Base-by-base conservation (phyloP, 2,329 filamentous ascomycete species). In the Colletotrichum sublineola region DNA sequence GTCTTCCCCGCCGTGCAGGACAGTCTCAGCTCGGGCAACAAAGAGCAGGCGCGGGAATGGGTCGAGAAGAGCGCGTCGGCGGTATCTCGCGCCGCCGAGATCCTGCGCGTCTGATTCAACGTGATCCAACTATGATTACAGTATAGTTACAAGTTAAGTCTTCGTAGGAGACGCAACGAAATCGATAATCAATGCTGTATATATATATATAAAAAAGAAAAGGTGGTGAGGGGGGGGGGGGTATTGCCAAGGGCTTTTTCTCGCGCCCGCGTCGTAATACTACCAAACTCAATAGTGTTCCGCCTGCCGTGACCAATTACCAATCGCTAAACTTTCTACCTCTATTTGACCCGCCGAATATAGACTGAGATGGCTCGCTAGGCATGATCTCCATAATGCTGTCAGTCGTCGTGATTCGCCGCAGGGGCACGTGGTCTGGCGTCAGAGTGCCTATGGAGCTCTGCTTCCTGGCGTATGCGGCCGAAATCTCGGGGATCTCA, bases 361-460 rank as follows among this genome's bases (percentile, higher is more conserved):
- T 18, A 0, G 70, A 72, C 0, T 14, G 55, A 29, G 5, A 11
- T 18, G 20, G 38, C 29, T 72, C 70, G 24, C 53, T 69, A 14
- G 31, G 53, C 1, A 48, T 55, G 0, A 70, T 44, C 1, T 61
- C 42, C 18, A 61, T 20, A 8, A 65, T 9, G 38, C 66, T 72
- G 5, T 72, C 70, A 55, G 46, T 65, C 2, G 69, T 72, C 14
- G 55, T 52, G 0, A 72, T 40, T 2, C 70, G 58, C 20, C 42
- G 58, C 1, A 72, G 36, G 5, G 70, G 70, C 7, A 72, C 33
- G 0, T 60, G 24, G 4, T 70, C 70, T 1, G 78, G 76, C 36
- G 76, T 79, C 74, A 77, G 71, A 6, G 66, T 77, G 15, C 74
- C 77, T 14, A 79, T 75, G 3, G 79, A 74, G 29, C 74, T 74